Base-by-base conservation (phyloP, 2,329 filamentous ascomycete species). In the Ceratocystis destructans region DNA sequence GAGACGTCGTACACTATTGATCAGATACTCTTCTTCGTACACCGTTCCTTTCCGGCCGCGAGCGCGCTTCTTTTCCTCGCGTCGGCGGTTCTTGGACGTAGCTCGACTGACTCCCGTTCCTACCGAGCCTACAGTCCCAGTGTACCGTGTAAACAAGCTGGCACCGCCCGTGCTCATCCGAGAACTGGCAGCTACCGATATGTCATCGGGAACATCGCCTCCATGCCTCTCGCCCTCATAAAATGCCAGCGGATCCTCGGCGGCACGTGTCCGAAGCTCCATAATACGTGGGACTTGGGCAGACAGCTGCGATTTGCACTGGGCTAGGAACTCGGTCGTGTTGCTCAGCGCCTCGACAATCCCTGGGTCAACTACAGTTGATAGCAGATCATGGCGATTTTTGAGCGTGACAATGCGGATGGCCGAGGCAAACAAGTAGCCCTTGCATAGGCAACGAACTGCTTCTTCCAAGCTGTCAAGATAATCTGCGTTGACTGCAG, bases 21-120 rank as follows among this genome's bases (percentile, higher is more conserved):
- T 87, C 4, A 99, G 83, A 75, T 99, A 99, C 75, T 97, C 94
- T 73, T 97, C 93, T 75, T 99, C 94, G 75, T 99, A 99, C 4
- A 99, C 89, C 17, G 90, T 96, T 10, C 94, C 94, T 79, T 97
- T 97, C 75, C 96, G 93, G 28, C 94, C 94, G 6, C 90, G 81
- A 0, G 94, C 94, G 17, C 93, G 85, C 82, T 99, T 99, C 75
- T 96, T 86, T 79, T 99, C 94, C 76, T 99, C 94, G 22, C 91
- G 82, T 28, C 87, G 82, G 64, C 91, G 85, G 73, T 96, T 96
- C 79, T 94, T 96, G 73, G 85, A 88, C 50, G 90, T 96, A 67
- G 88, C 88, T 12, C 91, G 83, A 62, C 86, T 89, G 1, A 88
- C 86, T 37, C 85, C 84, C 12, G 88, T 92, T 22, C 85, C 87